Evolutionary conservation across 2,329 filamentous ascomycete genomes (phyloP).

Genomic region (Fusarium luffae): DNA sequence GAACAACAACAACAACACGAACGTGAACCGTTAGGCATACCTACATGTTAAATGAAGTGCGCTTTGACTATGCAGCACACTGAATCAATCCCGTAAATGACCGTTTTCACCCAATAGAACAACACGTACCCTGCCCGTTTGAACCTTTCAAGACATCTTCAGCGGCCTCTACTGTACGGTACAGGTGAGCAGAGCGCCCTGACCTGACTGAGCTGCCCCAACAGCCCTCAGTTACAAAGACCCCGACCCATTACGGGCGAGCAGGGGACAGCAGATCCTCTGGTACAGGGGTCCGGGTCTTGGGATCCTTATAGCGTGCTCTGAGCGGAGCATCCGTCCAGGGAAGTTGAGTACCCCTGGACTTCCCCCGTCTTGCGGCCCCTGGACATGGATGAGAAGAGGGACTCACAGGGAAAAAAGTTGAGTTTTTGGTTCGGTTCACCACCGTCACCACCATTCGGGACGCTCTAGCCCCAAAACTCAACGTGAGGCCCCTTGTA

Average conservation of each 20-base stretch:
- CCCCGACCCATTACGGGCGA: not conserved
- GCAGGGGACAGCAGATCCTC: constrained; percentile 32
- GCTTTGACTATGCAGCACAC: constrained; percentile 28
- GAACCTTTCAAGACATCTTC: constrained; percentile 31
- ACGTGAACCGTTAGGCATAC: not conserved
- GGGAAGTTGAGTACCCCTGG: constrained; percentile 5
- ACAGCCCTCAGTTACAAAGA: constrained; percentile 17
- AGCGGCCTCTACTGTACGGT: constrained; percentile 24
- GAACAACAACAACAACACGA: not conserved
- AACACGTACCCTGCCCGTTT: constrained; percentile 23
- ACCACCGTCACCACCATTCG: constrained; percentile 39
- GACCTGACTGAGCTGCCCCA: not conserved
- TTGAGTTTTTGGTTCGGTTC: constrained; percentile 20
- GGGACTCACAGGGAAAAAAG: not conserved
- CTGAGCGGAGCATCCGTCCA: not conserved
- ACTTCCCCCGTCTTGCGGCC: constrained; percentile 29
- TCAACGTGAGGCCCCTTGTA: constrained; percentile 12
- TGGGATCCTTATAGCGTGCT: not conserved
- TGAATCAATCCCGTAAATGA: constrained; percentile 1
- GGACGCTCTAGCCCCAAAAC: constrained; percentile 29
- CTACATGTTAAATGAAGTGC: not conserved
- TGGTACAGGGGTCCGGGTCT: constrained; percentile 27
- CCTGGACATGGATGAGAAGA: constrained; percentile 29
- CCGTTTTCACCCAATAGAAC: constrained; percentile 21
- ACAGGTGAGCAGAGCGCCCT: constrained; percentile 2